These are phyloP conservation scores for Rhizophlyctis rosea DNA, from an alignment of 192 early-diverging fungal genomes.

Conservation along the genomic window DNA sequence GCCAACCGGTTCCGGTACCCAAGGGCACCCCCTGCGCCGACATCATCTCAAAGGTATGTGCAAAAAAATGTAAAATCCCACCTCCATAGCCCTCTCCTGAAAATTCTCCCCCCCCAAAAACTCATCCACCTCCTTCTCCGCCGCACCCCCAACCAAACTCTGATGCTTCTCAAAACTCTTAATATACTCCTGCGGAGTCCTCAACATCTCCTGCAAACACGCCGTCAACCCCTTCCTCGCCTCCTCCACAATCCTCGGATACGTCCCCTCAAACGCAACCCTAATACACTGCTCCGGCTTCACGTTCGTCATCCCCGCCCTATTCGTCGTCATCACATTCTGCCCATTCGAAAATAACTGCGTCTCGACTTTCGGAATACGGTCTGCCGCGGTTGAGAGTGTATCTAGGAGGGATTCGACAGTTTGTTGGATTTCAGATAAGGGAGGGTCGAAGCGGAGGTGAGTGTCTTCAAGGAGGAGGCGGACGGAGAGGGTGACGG, in stretches of 20 bases:
- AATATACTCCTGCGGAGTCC: conserved; percentile 43
- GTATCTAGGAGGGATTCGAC: conserved; percentile 47
- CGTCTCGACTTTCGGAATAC: conserved; percentile 55
- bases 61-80: conserved; percentile 8
- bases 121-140: conserved; percentile 45
- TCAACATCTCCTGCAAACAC: conserved; percentile 32
- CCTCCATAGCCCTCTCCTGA: conserved; percentile 48
- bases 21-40: no score
- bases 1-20: no score
- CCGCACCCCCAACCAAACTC: conserved; percentile 31
- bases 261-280: conserved; percentile 56
- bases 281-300: conserved; percentile 53
- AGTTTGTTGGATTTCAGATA: conserved; percentile 41
- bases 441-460: conserved; percentile 45
- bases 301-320: conserved; percentile 36
- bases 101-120: conserved; percentile 43
- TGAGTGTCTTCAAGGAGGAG: conserved; percentile 45
- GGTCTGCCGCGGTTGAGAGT: conserved; percentile 43
- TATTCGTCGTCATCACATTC: conserved; percentile 31
- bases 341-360: conserved; percentile 50
- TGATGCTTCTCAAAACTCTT: conserved; percentile 51
- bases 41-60: no score
- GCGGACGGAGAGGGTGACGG: conserved; percentile 36
- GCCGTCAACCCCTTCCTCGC: conserved; percentile 32
- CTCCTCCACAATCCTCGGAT: conserved; percentile 41